Percentiles rank a stretch among this genome's conserved stretches.
phyloP scores from a whole-genome alignment of 1,139 yeast species.

The Sugiyamaella pinicola region DNA sequence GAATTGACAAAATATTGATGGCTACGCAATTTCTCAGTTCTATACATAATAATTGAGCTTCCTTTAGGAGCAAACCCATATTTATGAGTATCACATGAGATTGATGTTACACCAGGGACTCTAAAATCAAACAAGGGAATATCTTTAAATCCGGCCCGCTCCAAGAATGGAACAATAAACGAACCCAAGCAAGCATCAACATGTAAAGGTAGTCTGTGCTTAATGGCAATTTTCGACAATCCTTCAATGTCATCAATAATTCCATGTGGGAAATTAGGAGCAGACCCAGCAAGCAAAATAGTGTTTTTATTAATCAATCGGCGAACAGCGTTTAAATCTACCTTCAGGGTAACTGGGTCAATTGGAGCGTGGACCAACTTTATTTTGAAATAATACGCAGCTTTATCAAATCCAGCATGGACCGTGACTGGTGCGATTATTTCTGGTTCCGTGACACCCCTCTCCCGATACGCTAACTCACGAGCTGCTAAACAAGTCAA shows the following conservation, averaged over 20 bases:
- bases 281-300: conserved; percentile 83
- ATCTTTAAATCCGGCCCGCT: conserved; percentile 59
- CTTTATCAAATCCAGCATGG: conserved; percentile 96
- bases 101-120: conserved; percentile 92
- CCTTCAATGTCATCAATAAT: conserved; percentile 84
- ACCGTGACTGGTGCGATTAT: conserved; percentile 86
- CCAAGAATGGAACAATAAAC: conserved; percentile 79
- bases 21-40: conserved; percentile 63
- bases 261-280: conserved; percentile 97
- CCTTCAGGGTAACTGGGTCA: conserved; percentile 68
- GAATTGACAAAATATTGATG: conserved; percentile 82
- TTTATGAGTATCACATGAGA: conserved; percentile 96
- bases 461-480: conserved; percentile 61
- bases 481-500: conserved; percentile 85
- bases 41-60: conserved; percentile 87
- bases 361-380: conserved; percentile 78
- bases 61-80: conserved; percentile 99
- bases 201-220: conserved; percentile 74
- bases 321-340: conserved; percentile 63
- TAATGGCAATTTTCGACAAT: conserved; percentile 65
- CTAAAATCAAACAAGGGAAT: conserved; percentile 78
- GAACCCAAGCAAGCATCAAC: conserved; percentile 97
- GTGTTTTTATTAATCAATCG: conserved; percentile 75
- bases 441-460: conserved; percentile 75
- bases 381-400: conserved; percentile 88